Base-by-base conservation (phyloP, 2,329 filamentous ascomycete species). In the Monilinia aucupariae region DNA sequence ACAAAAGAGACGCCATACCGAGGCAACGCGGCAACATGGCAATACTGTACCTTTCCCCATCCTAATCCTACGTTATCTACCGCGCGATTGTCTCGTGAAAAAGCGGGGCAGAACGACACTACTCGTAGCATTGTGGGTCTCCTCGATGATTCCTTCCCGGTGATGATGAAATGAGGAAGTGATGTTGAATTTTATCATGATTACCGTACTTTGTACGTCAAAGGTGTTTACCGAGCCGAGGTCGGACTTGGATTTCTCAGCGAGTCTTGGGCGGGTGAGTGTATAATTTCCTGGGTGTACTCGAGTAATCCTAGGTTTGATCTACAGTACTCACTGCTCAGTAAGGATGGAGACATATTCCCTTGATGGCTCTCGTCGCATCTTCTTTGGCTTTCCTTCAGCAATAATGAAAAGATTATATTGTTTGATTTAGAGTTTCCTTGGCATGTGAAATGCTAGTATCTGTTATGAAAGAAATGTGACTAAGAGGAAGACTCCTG, bases 21-120 rank as follows among this genome's bases (percentile, higher is more conserved):
- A 68, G 68, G 69, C 62, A 63, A 39, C 64, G 64, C 67, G 65
- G 63, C 62, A 63, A 39, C 64, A 63, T 66, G 65, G 63, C 61
- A 61, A 61, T 53, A n/a, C n/a, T n/a, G n/a, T n/a, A 61, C 48
- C 34, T 43, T 45, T 52, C 45, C 20, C 30, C 47, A n/a, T 41
- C 30, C 56, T 20, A 7, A 59, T 63, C 58, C 59, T 64, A 64
- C 61, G 52, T 54, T 22, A 37, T 59, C 63, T 66, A 62, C 62
- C 67, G 65, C 62, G 68, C 59, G 64, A 53, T 53, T 61, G 25
- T 43, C 49, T 52, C 52, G 27, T 17, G 27, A 32, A 66, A 63
- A 63, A 32, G 37, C 20, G 25, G 51, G 48, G 52, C 37, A 43
- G 25, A 32, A 22, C 43, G 37, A 43, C n/a, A 32, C 52, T n/a